These are phyloP conservation scores for Vigna hirtella DNA, from an alignment of 306 rosid species.

Conservation along the genomic window DNA sequence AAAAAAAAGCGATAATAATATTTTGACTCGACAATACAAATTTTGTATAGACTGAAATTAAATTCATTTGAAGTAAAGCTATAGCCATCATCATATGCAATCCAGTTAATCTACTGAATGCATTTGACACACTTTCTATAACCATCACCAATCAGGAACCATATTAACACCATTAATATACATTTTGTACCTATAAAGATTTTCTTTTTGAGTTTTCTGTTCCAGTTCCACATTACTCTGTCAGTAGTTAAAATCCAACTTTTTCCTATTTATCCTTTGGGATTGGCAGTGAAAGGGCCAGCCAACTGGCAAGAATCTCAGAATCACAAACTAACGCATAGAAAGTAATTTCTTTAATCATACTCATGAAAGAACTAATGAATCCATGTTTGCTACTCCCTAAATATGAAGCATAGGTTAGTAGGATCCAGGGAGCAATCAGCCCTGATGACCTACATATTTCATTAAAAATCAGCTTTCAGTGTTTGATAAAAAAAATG, in stretches of 20 bases:
- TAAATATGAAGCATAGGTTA: conserved; percentile 7
- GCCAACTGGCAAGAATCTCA: background rate
- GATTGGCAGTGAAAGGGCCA: background rate
- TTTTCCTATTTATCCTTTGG: background rate
- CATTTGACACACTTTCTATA: background rate
- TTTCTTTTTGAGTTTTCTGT: background rate
- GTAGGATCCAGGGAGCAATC: background rate
- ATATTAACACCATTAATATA: background rate
- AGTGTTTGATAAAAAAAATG: too few relatives aligned
- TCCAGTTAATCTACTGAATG: conserved; percentile 11
- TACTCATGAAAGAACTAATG: background rate
- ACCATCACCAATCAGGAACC: background rate
- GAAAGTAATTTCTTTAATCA: background rate
- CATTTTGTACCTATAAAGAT: background rate
- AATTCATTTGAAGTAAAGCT: conserved; percentile 5
- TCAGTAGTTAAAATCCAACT: background rate
- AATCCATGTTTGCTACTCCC: background rate
- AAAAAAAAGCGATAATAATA: conserved; percentile 1
- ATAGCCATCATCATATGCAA: conserved; percentile 23
- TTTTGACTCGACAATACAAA: background rate
- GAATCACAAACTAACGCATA: background rate
- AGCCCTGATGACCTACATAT: background rate
- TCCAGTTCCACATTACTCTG: background rate
- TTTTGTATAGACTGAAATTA: conserved; percentile 1
- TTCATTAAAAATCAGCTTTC: background rate